phyloP scores from a whole-genome alignment of 2,329 filamentous ascomycete genomes.

The Epichloe gansuensis region DNA sequence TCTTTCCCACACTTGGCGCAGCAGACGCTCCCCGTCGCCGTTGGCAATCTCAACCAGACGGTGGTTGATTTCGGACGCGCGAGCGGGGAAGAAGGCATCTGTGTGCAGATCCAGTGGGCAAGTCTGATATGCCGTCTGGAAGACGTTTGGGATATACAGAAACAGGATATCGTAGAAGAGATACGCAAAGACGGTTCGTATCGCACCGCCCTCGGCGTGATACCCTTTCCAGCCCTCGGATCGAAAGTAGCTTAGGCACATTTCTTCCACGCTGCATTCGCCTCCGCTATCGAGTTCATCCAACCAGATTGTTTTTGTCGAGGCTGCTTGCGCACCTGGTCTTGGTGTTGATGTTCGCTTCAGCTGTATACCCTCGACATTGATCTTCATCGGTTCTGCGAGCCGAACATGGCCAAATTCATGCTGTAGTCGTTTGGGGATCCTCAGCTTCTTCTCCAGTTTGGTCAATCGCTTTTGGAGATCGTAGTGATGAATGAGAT shows the following conservation, averaged over 20 bases:
- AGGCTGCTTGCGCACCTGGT: constrained; percentile 28
- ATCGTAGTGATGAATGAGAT: constrained; percentile 88
- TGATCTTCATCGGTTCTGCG: constrained; percentile 61
- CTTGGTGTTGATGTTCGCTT: constrained; percentile 42
- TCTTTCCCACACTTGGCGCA: constrained; percentile 54
- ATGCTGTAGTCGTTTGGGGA: constrained; percentile 78
- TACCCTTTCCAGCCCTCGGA: constrained; percentile 85
- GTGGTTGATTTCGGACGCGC: constrained; percentile 82
- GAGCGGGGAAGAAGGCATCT: constrained; percentile 76
- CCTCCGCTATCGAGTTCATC: constrained; percentile 57
- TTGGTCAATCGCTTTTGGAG: constrained; percentile 89
- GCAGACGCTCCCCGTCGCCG: constrained; percentile 55
- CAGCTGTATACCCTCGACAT: constrained; percentile 65
- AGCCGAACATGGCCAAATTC: constrained; percentile 82
- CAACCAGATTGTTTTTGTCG: constrained; percentile 75
- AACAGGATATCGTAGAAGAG: constrained; percentile 92
- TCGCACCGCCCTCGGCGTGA: constrained; percentile 81
- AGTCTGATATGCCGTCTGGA: constrained; percentile 90
- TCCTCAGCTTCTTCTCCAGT: constrained; percentile 71
- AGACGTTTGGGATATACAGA: constrained; percentile 88
- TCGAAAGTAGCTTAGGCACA: constrained; percentile 84
- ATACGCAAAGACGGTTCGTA: constrained; percentile 83
- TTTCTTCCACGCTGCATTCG: constrained; percentile 81
- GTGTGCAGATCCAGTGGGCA: constrained; percentile 88
- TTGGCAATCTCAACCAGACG: constrained; percentile 80